Evolutionary conservation across 805 yeast species (phyloP), one percentile per base, ranked within the genome.

Genomic region (Isabelozyma pseudorhagii): DNA sequence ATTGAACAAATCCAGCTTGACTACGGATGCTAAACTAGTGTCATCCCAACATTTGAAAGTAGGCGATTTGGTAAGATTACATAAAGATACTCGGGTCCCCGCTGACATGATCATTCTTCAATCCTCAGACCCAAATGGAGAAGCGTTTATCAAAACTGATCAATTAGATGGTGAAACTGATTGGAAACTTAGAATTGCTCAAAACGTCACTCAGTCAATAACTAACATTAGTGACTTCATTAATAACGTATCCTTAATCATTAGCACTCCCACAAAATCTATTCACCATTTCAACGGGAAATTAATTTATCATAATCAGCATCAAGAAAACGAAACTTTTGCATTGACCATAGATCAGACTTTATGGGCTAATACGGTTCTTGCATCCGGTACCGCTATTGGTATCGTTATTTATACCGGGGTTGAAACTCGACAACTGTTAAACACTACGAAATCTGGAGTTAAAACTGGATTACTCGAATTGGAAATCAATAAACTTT

Each of bases 101-200:
- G 98, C 99, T 0, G 99, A 94, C 67, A 78, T 91, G 83, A 72
- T 94, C 7, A 68, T 94, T 27, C 69, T 94, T 42, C 96, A 89
- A 62, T 85, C 97, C 0, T 84, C 90, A 49, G 78, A 72, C 47
- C 55, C 58, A 43, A 97, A 89, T 62, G 97, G 97, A 7, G 99
- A 94, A 62, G 80, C 92, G 1, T 94, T 96, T 60, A 89, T 94
- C 55, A 88, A 96, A 60, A 94, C 99, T 0, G 99, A 94, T 72
- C 99, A 94, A 69, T 75, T 94, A 46, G 99, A 94, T 67, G 99
- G 99, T 63, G 99, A 94, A 67, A 94, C 99, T 5, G 99, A 94
- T 70, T 94, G 99, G 99, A 94, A 94, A 66, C 74, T 94, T 48
- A 76, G 99, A 59, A 71, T 89, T 38, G 94, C 97, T 0, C 79